Percentiles rank a stretch among this genome's conserved stretches.
phyloP scores from a whole-genome alignment of 768 basidiomycete species.

The Pleurotus tuber-regium region DNA sequence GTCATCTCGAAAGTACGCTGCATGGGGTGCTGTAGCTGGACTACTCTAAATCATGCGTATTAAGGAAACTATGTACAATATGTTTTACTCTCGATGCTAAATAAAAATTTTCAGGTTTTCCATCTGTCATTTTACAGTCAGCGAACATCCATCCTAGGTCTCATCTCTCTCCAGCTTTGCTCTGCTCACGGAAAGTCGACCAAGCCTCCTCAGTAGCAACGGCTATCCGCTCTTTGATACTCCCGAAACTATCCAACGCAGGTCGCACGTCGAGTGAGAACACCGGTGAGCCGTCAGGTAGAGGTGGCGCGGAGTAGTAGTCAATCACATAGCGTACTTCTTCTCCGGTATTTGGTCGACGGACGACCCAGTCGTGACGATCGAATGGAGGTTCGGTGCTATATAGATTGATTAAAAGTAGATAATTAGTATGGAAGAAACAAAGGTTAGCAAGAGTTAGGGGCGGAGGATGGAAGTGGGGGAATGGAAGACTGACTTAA shows the following conservation, averaged over 20 bases:
- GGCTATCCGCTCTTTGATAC: slow-evolving; percentile 69
- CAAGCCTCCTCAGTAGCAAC: slow-evolving; percentile 71
- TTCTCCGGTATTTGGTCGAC: slow-evolving; percentile 72
- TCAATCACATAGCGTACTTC: slow-evolving; percentile 97
- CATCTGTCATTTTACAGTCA: no score
- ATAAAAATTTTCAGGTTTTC: no score
- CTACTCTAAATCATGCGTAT: no score
- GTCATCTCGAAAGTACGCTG: no score
- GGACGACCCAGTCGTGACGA: slow-evolving; percentile 96
- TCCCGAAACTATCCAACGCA: slow-evolving; percentile 82
- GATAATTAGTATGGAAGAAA: neutral
- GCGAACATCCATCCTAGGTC: no score
- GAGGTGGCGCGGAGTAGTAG: slow-evolving; percentile 92
- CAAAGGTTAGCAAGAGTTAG: neutral
- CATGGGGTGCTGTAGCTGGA: no score
- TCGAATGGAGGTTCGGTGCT: slow-evolving; percentile 95
- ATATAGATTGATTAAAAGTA: slow-evolving; percentile 11
- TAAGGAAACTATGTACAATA: no score
- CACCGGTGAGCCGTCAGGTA: slow-evolving; percentile 89
- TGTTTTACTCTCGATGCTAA: no score
- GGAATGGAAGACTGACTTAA: slow-evolving; percentile 61
- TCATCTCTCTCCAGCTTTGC: slow-evolving; percentile 19
- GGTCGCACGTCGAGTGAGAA: slow-evolving; percentile 96
- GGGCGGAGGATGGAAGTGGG: neutral
- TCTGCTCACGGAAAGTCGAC: slow-evolving; percentile 40